Evolutionary conservation across 495 filamentous ascomycete species (phyloP), one percentile per base, ranked within the genome.

Genomic region (Opeltia flavorubescens): DNA sequence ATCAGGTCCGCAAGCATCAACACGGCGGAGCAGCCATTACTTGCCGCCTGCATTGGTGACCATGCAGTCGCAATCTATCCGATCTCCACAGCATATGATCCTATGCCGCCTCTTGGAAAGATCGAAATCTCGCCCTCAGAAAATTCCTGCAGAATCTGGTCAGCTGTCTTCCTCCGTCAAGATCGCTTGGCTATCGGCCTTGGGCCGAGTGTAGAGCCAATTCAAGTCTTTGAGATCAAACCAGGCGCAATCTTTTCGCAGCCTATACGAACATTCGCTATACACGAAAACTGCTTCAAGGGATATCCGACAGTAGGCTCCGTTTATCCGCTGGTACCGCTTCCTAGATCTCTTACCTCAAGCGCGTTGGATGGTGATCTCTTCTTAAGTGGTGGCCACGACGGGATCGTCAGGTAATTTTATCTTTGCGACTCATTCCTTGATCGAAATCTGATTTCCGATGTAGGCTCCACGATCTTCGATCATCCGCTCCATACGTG

Each of bases 391-490:
- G 76, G 77, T 4, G 79, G 77, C 61, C 77, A 73, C 39, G 75
- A 81, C 56, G 71, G 75, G 11, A 60, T 65, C 18, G 67, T 77
- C 34, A 58, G 73, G 73, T 72, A 66, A 20, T 50, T 47, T 39
- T 40, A 20, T 12, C 20, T 24, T 33, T 45, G 23, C 8, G 35
- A 18, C 15, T 27, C 18, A 13, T 27, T 24, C 7, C 2, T 18
- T n/a, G 25, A 31, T 30, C 36, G 4, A 13, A 24, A 50, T 36
- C 13, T 35, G 43, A 27, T 29, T 40, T 39, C 15, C 18, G 38
- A 6, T 7, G 23, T 15, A 73, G 80, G 57, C 75, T 83, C n/a
- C 78, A 84, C 57, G 80, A 84, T 58, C 60, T 83, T 33, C 76
- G 80, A 29, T 74, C 77, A 1, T 58, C 67, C 11, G 54, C 57